These are phyloP conservation scores for Phaseolus lunatus DNA, from an alignment of 306 rosid species.

Conservation along the genomic window DNA sequence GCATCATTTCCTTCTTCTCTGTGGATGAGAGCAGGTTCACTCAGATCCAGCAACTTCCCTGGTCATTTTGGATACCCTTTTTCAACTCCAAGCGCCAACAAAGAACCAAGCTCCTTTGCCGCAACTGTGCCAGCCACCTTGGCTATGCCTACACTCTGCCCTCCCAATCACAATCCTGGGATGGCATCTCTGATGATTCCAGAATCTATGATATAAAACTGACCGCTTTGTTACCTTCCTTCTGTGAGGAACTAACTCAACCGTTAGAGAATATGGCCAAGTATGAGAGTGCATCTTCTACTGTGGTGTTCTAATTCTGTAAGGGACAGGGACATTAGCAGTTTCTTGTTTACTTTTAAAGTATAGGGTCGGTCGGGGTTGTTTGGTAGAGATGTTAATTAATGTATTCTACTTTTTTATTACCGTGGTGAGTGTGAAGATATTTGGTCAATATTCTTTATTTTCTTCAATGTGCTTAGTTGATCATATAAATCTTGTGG, in stretches of 20 bases:
- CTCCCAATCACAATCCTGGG: slow-evolving; percentile 48
- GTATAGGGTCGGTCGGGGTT: background rate
- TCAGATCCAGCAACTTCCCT: slow-evolving; percentile 42
- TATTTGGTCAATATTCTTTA: slow-evolving; percentile 8
- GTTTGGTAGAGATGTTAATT: background rate
- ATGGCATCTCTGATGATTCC: slow-evolving; percentile 49
- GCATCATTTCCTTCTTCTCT: slow-evolving; percentile 47
- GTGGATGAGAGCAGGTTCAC: slow-evolving; percentile 49
- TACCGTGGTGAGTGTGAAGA: background rate
- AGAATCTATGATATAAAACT: slow-evolving; percentile 49
- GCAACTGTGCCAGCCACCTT: slow-evolving; percentile 34
- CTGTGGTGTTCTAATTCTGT: slow-evolving; percentile 31
- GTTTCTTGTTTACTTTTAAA: background rate
- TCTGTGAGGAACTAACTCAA: slow-evolving; percentile 29
- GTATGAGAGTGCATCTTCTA: slow-evolving; percentile 33
- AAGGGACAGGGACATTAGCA: background rate
- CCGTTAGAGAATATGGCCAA: background rate
- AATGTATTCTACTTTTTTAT: slow-evolving; percentile 7
- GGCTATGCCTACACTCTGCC: slow-evolving; percentile 42
- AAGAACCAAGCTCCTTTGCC: slow-evolving; percentile 50
- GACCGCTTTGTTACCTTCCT: slow-evolving; percentile 43
- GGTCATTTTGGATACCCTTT: slow-evolving; percentile 36
- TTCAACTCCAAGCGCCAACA: slow-evolving; percentile 42
- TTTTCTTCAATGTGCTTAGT: background rate
- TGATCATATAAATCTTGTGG: slow-evolving; percentile 1